Evolutionary conservation across 345 rosid species (phyloP).

Genomic region (Schrenkiella parvula): DNA sequence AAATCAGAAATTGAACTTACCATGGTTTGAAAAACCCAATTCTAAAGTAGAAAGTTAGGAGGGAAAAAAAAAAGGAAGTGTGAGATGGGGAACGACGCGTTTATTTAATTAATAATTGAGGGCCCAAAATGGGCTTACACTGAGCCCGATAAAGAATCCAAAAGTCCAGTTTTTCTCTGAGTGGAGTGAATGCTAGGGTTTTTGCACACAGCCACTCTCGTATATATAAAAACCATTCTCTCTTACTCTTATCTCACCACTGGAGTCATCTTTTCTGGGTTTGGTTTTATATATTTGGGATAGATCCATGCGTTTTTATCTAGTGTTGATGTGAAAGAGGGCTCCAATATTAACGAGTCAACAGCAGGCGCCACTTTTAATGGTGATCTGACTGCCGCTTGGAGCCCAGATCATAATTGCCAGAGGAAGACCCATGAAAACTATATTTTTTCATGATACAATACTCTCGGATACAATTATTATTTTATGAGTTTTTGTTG

Average conservation of each 20-base stretch:
- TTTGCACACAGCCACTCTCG: background rate
- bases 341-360: slow-evolving; percentile 33
- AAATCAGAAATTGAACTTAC: too few relatives aligned
- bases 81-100: too few relatives aligned
- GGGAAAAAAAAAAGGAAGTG: too few relatives aligned
- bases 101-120: too few relatives aligned
- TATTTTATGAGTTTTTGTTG: background rate
- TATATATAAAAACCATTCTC: background rate
- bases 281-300: background rate
- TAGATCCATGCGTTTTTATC: background rate
- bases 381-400: slow-evolving; percentile 39
- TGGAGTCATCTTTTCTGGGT: background rate
- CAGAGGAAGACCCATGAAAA: slow-evolving; percentile 36
- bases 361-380: slow-evolving; percentile 33
- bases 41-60: too few relatives aligned
- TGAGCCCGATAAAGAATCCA: background rate
- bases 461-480: slow-evolving; percentile 18
- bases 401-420: slow-evolving; percentile 30
- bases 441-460: slow-evolving; percentile 25
- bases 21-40: too few relatives aligned
- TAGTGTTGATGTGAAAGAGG: background rate
- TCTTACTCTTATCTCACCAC: background rate
- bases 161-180: background rate
- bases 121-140: background rate
- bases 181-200: background rate